phyloP scores from a whole-genome alignment of 352 stramenopile genomes.

The Globisporangium emineosum region DNA sequence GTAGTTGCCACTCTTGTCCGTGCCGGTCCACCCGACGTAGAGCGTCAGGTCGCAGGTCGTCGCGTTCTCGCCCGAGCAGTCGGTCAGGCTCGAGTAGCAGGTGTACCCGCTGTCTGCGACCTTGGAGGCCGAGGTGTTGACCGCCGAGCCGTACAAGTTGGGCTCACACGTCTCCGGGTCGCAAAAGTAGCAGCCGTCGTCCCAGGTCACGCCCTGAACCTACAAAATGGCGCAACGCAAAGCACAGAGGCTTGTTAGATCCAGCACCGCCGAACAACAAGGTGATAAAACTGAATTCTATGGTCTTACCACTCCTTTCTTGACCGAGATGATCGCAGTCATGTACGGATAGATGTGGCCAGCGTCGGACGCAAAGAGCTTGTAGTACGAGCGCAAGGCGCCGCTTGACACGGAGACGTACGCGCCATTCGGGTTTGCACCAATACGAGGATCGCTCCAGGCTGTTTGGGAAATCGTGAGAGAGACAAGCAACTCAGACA shows the following conservation, averaged over 20 bases:
- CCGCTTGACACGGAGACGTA: conserved; percentile 73
- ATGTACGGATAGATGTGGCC: conserved; percentile 64
- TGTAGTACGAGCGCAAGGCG: conserved; percentile 64
- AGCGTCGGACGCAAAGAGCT: conserved; percentile 53
- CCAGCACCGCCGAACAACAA: neutral
- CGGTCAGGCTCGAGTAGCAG: conserved; percentile 44
- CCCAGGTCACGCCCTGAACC: conserved; percentile 76
- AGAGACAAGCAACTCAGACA: neutral
- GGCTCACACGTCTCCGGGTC: conserved; percentile 49
- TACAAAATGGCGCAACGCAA: conserved; percentile 6
- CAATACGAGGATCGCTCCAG: conserved; percentile 68
- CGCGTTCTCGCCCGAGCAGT: conserved; percentile 39
- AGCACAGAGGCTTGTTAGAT: neutral
- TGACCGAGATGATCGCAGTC: conserved; percentile 78
- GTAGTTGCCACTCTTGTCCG: conserved; percentile 76
- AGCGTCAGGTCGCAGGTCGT: conserved; percentile 65
- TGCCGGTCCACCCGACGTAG: conserved; percentile 80
- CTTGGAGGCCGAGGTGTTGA: conserved; percentile 43
- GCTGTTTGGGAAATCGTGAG: conserved; percentile 26
- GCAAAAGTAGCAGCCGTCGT: conserved; percentile 82
- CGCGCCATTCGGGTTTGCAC: conserved; percentile 35
- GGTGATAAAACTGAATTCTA: too few relatives aligned
- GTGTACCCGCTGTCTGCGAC: conserved; percentile 55
- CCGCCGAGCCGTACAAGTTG: conserved; percentile 58
- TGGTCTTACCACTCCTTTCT: conserved; percentile 48